phyloP scores from a whole-genome alignment of 2,329 filamentous ascomycete species.

The Drechslerella dactyloides region DNA sequence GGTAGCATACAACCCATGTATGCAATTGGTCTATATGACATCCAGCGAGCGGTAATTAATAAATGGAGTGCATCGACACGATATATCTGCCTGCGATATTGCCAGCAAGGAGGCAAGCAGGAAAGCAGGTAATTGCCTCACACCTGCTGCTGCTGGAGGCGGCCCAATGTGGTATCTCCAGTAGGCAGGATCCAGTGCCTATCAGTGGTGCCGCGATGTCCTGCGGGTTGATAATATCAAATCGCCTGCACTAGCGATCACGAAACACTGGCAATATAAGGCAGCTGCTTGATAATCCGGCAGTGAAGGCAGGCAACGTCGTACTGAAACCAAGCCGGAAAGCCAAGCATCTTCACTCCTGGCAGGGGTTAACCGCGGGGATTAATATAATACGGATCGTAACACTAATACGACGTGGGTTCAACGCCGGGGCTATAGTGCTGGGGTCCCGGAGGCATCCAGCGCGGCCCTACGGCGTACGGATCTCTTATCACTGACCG shows the following conservation, averaged over 20 bases:
- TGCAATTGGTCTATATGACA: no score
- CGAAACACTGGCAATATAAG: slow-evolving; percentile 2
- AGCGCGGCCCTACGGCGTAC: neutral
- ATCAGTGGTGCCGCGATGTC: neutral
- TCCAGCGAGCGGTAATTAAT: no score
- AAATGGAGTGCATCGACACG: no score
- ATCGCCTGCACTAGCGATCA: neutral
- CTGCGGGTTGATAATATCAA: neutral
- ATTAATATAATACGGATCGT: neutral
- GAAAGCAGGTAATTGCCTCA: slow-evolving; percentile 4
- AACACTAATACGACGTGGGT: neutral
- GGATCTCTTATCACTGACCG: slow-evolving; percentile 6
- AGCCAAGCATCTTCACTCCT: neutral
- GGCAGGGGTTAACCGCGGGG: no score
- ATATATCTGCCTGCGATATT: no score
- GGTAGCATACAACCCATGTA: no score
- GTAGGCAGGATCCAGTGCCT: no score
- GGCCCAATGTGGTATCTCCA: neutral
- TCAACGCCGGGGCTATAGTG: neutral
- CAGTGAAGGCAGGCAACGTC: neutral
- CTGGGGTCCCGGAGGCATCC: neutral
- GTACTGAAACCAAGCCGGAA: neutral
- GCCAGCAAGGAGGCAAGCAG: no score
- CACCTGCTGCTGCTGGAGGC: neutral
- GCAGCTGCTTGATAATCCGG: neutral